Evolutionary conservation across 495 filamentous ascomycete genomes (phyloP), one percentile per base, ranked within the genome.

Genomic region (Neurospora tetraspora): DNA sequence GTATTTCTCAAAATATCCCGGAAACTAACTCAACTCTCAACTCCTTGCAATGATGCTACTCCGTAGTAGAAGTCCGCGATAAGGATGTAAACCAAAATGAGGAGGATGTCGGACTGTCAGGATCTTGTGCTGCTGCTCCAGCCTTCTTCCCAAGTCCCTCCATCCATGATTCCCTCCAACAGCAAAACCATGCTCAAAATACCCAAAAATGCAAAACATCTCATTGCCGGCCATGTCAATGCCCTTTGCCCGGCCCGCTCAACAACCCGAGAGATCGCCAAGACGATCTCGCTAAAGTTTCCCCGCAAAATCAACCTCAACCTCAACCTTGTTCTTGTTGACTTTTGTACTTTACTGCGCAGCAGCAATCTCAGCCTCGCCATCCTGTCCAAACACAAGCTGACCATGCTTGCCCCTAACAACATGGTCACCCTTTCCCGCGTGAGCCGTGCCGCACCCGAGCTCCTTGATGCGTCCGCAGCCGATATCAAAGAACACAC

Each of bases 401-500:
- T 83, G 83, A 43, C 80, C 85, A 74, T 87, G 84, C 74, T 83
- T 82, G 27, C 86, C 86, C 12, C 80, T 78, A 4, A 87, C 82
- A 45, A 85, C 75, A 20, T 81, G 79, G 5, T 74, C 78, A 7
- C 65, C 76, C 53, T 65, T 65, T 43, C 40, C 40, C 40, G 40
- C 40, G 14, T 65, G 53, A 34, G 53, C 53, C 27, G 80, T 85
- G 36, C 86, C 86, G 68, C 83, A 75, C 45, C 83, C 87, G 69
- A 93, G 76, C 76, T 92, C 87, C 38, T 82, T 82, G 47, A 93
- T 81, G 70, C 85, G 78, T 40, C 91, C 91, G 18, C 78, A 84
- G 2, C 78, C 89, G 47, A 93, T 84, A 76, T 94, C 90, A 79
- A 91, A 93, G 39, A 94, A 79, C 39, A 86, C 78, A 20, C 92